A percentile compares a stretch with the other conserved stretches of the same genome.
These are phyloP conservation scores for Scenedesmus sp. DNA, from an alignment of 163 green algal species.

Conservation along the genomic window DNA sequence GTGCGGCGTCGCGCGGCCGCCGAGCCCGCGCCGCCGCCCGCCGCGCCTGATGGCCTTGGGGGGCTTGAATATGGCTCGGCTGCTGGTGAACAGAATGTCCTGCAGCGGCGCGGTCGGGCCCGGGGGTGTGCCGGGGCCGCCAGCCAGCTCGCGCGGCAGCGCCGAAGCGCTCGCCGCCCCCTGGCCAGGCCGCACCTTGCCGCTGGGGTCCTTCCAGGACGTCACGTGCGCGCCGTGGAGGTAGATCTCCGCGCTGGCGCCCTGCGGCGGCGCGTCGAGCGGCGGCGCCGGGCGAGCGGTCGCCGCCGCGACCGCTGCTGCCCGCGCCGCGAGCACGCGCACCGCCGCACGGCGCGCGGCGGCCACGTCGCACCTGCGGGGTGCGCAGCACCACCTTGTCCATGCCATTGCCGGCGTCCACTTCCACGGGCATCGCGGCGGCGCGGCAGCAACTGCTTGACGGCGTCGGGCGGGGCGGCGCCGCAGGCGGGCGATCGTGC, in stretches of 20 bases:
- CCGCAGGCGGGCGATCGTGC: too few species aligned
- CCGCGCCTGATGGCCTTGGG: conserved; percentile 85
- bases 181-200: conserved; percentile 47
- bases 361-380: not conserved
- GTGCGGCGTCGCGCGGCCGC: too few species aligned
- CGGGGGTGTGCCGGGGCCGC: too few species aligned
- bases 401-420: conserved; percentile 28
- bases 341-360: not conserved
- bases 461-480: too few species aligned
- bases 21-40: too few species aligned
- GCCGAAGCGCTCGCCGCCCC: too few species aligned
- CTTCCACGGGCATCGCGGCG: conserved; percentile 6
- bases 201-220: conserved; percentile 60
- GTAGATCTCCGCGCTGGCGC: conserved; percentile 64
- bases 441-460: too few species aligned
- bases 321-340: not conserved
- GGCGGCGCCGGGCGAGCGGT: not conserved
- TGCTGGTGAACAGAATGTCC: conserved; percentile 79
- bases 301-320: not conserved
- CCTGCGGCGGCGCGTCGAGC: conserved; percentile 47
- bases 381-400: conserved; percentile 39
- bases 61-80: conserved; percentile 84
- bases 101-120: too few species aligned
- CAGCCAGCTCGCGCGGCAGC: too few species aligned
- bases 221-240: conserved; percentile 79